Evolutionary conservation across 768 basidiomycete genomes (phyloP).

Genomic region (Trametes gibbosa): DNA sequence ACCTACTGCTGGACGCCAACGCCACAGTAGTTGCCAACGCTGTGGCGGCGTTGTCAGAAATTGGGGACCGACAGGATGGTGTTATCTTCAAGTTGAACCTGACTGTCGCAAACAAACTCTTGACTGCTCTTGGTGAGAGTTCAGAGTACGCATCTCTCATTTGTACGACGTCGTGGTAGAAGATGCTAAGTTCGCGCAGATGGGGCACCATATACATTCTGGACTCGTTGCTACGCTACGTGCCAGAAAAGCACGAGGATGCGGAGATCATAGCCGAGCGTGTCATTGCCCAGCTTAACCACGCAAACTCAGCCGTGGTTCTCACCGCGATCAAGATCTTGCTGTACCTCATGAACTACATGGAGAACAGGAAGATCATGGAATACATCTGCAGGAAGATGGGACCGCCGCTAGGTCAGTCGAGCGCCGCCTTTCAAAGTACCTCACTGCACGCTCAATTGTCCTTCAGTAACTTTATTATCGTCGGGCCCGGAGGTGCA

Average conservation of each 20-base stretch:
- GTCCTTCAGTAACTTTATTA: conserved; percentile 74
- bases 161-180: neutral
- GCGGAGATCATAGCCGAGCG: conserved; percentile 96
- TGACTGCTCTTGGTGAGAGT: conserved; percentile 90
- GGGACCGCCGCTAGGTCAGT: conserved; percentile 90
- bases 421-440: neutral
- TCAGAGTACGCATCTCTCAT: conserved; percentile 76
- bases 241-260: conserved; percentile 84
- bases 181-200: conserved; percentile 40
- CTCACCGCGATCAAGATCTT: conserved; percentile 96
- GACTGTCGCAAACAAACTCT: conserved; percentile 82
- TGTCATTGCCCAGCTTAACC: conserved; percentile 88
- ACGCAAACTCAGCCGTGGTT: conserved; percentile 99
- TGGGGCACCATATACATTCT: conserved; percentile 99
- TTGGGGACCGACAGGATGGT: conserved; percentile 91
- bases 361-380: conserved; percentile 83
- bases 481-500: conserved; percentile 99
- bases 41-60: conserved; percentile 95
- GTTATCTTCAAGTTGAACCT: conserved; percentile 90
- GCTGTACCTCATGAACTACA: conserved; percentile 98
- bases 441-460: neutral
- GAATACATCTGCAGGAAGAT: conserved; percentile 95
- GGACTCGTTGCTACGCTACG: conserved; percentile 88
- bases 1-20: conserved; percentile 89
- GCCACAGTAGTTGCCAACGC: conserved; percentile 98